Evolutionary conservation across 768 basidiomycete genomes (phyloP).

Genomic region (Lanmaoa pseudosensibilis): DNA sequence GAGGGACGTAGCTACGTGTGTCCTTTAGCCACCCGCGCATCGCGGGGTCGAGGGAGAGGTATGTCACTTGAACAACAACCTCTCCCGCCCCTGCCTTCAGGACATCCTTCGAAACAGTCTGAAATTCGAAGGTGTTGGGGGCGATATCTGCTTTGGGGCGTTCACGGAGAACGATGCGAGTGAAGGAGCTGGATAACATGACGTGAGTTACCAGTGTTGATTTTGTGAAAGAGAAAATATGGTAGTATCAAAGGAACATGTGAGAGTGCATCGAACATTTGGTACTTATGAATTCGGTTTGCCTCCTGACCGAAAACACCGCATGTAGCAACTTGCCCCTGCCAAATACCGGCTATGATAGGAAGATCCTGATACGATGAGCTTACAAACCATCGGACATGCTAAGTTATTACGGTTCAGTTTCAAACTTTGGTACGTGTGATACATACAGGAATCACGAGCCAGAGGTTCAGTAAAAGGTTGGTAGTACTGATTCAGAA

Average conservation of each 20-base stretch:
- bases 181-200: constrained; percentile 43
- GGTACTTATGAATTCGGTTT: not conserved
- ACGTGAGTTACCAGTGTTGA: not conserved
- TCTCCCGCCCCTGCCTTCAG: constrained; percentile 53
- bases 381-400: too few species aligned
- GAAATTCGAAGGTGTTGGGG: constrained; percentile 69
- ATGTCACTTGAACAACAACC: constrained; percentile 76
- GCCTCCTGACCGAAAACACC: not conserved
- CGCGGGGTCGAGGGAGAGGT: constrained; percentile 82
- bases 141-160: constrained; percentile 70
- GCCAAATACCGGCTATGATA: too few species aligned
- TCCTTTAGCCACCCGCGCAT: constrained; percentile 85
- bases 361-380: too few species aligned
- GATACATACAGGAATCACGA: not conserved
- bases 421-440: not conserved
- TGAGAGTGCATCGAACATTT: not conserved
- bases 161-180: constrained; percentile 71
- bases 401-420: too few species aligned
- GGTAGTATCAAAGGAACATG: too few species aligned
- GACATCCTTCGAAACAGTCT: constrained; percentile 48
- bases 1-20: constrained; percentile 57
- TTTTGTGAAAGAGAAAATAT: not conserved
- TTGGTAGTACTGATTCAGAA: not conserved
- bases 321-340: too few species aligned
- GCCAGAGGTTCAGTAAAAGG: not conserved